Conservation (phyloP, 345 rosid genomes). For the Arabidopsis arenosa region DNA sequence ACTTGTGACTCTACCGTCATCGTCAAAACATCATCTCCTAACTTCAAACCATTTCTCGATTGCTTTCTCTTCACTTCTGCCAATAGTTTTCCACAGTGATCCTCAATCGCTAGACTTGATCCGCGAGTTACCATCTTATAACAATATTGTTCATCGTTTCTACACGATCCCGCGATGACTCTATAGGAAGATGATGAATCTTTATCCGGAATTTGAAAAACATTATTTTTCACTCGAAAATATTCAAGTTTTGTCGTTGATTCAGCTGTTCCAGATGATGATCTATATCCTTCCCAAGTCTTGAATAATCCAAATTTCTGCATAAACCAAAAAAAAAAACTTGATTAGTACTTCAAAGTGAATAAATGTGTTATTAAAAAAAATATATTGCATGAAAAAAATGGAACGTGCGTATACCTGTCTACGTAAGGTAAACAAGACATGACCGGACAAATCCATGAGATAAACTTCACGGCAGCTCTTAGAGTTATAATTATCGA, state of each 20-base stretch:
- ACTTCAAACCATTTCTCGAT: conserved; percentile 49
- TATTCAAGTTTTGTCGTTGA: conserved; percentile 41
- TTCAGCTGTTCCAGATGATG: conserved; percentile 12
- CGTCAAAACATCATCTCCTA: conserved; percentile 64
- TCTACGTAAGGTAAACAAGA: conserved; percentile 58
- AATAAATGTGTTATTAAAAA: background rate
- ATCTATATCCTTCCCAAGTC: conserved; percentile 57
- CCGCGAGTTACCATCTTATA: conserved; percentile 43
- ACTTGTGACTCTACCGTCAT: conserved; percentile 61
- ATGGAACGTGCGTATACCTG: conserved; percentile 48
- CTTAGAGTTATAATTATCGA: conserved; percentile 62
- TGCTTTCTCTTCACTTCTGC: conserved; percentile 65
- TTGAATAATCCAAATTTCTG: conserved; percentile 52
- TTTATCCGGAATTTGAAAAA: conserved; percentile 28
- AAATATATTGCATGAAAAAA: conserved; percentile 3
- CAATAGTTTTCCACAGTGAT: conserved; percentile 49
- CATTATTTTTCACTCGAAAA: conserved; percentile 53
- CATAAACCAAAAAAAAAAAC: background rate
- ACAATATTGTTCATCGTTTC: conserved; percentile 37
- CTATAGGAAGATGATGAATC: conserved; percentile 42
- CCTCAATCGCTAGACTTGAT: conserved; percentile 48
- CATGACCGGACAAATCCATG: conserved; percentile 58
- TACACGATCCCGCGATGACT: conserved; percentile 45
- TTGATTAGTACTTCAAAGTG: conserved; percentile 21
- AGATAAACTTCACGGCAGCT: conserved; percentile 57